These are phyloP conservation scores for Wallacemonas sp. DNA, from an alignment of 208 protist species.

Conservation along the genomic window DNA sequence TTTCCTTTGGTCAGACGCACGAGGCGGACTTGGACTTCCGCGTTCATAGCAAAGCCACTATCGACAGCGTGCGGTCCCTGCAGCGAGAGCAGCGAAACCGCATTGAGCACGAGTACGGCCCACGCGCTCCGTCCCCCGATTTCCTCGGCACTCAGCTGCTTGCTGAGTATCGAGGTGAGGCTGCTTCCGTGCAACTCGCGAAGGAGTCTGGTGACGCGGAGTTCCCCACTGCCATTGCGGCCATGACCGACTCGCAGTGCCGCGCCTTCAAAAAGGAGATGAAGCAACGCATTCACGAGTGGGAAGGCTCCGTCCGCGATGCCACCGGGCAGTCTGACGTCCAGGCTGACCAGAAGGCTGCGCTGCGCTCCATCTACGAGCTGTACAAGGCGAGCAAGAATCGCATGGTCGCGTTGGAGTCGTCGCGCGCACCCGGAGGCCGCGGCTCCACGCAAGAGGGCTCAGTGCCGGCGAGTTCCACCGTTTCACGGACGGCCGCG, in stretches of 20 bases:
- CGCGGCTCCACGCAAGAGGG: slow-evolving; percentile 14
- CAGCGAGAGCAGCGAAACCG: slow-evolving; percentile 80
- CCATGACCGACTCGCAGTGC: slow-evolving; percentile 64
- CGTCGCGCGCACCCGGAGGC: slow-evolving; percentile 9
- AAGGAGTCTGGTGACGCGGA: slow-evolving; percentile 43
- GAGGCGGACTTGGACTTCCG: slow-evolving; percentile 78
- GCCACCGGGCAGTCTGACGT: slow-evolving; percentile 65
- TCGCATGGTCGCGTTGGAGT: slow-evolving; percentile 45
- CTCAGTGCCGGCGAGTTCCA: slow-evolving; percentile 12
- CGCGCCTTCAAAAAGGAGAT: slow-evolving; percentile 83
- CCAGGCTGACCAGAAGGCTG: slow-evolving; percentile 65
- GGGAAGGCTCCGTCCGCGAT: slow-evolving; percentile 72
- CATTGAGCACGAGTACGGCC: slow-evolving; percentile 68
- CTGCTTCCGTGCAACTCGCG: slow-evolving; percentile 54
- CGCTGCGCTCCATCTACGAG: slow-evolving; percentile 81
- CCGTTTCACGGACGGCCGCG: slow-evolving; percentile 20
- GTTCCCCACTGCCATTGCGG: slow-evolving; percentile 28
- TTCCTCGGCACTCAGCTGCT: slow-evolving; percentile 70
- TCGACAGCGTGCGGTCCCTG: slow-evolving; percentile 65
- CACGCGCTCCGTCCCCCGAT: slow-evolving; percentile 44
- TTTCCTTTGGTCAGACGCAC: slow-evolving; percentile 78
- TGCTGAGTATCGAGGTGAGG: slow-evolving; percentile 74
- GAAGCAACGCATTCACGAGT: slow-evolving; percentile 90
- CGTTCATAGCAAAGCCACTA: slow-evolving; percentile 56
- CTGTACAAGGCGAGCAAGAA: slow-evolving; percentile 80